These are phyloP conservation scores for Zarea fungicola DNA, from an alignment of 2,329 filamentous ascomycete species.

Conservation along the genomic window DNA sequence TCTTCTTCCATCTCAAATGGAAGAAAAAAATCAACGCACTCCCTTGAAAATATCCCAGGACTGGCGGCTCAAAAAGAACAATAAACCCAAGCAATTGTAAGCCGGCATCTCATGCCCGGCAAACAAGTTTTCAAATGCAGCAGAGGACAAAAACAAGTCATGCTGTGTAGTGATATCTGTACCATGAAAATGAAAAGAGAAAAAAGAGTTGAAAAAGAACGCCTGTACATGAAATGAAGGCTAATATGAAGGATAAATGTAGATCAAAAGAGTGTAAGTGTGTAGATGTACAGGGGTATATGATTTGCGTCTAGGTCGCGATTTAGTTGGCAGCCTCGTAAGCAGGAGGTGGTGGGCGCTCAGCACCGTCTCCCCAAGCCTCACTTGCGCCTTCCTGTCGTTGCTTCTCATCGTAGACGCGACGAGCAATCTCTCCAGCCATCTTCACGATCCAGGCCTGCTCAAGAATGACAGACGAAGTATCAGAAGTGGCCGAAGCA, in stretches of 20 bases:
- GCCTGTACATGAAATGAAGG: conserved; percentile 10
- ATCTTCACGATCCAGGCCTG: conserved; percentile 91
- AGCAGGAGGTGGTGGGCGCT: conserved; percentile 49
- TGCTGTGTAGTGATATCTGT: background rate
- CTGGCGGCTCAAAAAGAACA: background rate
- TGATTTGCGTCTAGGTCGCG: background rate
- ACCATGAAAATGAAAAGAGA: background rate
- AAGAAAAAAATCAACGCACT: background rate
- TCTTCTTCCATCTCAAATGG: background rate
- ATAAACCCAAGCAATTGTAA: conserved; percentile 2
- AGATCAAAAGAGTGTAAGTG: conserved; percentile 8
- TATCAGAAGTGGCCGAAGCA: conserved; percentile 37
- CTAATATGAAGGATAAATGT: conserved; percentile 2
- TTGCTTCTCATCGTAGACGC: conserved; percentile 81
- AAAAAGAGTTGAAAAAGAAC: no score
- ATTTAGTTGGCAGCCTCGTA: conserved; percentile 50
- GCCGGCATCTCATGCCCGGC: background rate
- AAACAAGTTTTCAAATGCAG: background rate
- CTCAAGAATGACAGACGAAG: conserved; percentile 60
- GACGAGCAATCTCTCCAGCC: conserved; percentile 82
- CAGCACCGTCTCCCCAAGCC: conserved; percentile 37
- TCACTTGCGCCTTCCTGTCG: conserved; percentile 46
- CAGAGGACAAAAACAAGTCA: background rate
- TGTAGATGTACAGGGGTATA: conserved; percentile 13
- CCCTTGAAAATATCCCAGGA: background rate